A percentile compares a stretch with the other conserved stretches of the same genome.
Evolutionary conservation across 176 grass and related monocot genomes (phyloP).

Genomic region (Poa annua): DNA sequence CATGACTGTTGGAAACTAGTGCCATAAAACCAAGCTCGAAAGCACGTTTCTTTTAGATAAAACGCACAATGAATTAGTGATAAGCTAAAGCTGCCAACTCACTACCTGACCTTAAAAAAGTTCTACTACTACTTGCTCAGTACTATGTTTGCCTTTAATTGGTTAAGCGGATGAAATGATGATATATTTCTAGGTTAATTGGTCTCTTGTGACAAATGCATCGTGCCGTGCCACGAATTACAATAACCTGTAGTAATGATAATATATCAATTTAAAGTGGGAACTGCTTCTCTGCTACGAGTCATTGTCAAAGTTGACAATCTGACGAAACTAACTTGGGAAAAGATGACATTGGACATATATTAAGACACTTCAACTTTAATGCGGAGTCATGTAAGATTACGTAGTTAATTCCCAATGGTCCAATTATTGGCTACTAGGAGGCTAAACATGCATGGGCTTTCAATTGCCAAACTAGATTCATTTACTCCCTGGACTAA

Average conservation of each 20-base stretch:
- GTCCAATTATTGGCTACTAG: background rate
- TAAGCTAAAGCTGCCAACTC: background rate
- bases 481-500: background rate
- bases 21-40: background rate
- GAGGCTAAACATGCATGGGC: too few species aligned
- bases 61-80: background rate
- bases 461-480: background rate
- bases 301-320: background rate
- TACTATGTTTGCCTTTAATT: background rate
- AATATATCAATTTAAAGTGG: background rate
- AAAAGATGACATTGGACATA: background rate
- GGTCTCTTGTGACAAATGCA: background rate
- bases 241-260: background rate
- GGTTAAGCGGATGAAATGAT: background rate
- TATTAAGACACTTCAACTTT: background rate
- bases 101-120: background rate
- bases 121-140: background rate
- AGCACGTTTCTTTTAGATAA: background rate
- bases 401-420: background rate
- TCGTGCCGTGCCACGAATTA: background rate
- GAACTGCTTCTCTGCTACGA: conserved; percentile 7
- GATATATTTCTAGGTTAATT: background rate
- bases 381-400: background rate
- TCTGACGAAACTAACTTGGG: background rate
- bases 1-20: background rate